Conservation (phyloP, 1,139 yeast genomes). For the Suhomyces wounanorum region DNA sequence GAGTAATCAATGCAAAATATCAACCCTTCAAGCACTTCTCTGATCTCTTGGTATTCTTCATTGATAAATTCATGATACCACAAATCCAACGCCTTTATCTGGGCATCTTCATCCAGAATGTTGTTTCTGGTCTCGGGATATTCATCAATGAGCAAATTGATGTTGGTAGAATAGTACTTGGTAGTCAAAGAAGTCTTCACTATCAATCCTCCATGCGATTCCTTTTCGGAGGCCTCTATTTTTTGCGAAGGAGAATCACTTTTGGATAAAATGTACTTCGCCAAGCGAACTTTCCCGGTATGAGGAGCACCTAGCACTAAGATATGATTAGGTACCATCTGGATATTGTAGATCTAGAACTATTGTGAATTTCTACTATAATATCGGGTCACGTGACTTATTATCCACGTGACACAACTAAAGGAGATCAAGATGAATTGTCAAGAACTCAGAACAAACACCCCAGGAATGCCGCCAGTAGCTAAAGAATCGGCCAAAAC, state of each 20-base stretch:
- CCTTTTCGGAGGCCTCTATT: constrained; percentile 6
- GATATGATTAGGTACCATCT: constrained; percentile 33
- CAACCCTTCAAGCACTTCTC: constrained; percentile 43
- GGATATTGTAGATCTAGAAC: neutral
- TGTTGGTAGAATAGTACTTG: constrained; percentile 33
- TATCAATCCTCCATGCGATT: constrained; percentile 41
- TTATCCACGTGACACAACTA: neutral
- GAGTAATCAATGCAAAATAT: constrained; percentile 35
- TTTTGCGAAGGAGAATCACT: constrained; percentile 9
- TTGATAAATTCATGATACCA: constrained; percentile 37
- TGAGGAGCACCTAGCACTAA: constrained; percentile 42
- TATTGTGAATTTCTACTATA: neutral
- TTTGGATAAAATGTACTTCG: constrained; percentile 23
- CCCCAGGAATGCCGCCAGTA: constrained; percentile 3
- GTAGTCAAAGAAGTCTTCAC: constrained; percentile 30
- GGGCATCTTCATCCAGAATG: constrained; percentile 7
- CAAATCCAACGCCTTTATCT: constrained; percentile 20
- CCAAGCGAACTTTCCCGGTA: constrained; percentile 38
- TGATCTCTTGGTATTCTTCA: constrained; percentile 37
- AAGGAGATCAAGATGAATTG: neutral
- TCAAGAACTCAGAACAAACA: neutral
- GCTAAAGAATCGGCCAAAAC: constrained; percentile 11
- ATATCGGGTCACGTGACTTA: neutral
- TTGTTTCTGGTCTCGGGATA: constrained; percentile 28
- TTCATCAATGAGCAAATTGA: constrained; percentile 43